Evolutionary conservation across 495 filamentous ascomycete species (phyloP), one percentile per base, ranked within the genome.

Genomic region (Monascus purpureus): DNA sequence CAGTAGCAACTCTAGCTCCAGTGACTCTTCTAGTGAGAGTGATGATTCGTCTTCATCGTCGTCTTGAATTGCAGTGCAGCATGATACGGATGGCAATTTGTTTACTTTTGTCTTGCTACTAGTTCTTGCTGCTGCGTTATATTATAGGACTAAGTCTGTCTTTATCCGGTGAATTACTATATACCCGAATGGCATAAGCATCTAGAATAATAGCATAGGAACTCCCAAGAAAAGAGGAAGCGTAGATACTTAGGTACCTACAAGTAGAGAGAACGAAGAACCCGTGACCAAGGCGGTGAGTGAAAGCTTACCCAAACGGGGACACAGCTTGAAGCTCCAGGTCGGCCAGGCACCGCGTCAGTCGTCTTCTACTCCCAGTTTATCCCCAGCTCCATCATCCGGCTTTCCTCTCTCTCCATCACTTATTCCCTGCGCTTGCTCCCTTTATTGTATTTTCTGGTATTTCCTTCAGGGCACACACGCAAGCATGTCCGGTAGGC

Each of bases 321-420:
- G 30, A 39, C 44, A 38, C 36, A 56, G 59, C 52, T 56, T 61
- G 45, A 43, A 59, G 55, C 57, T 63, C n/a, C n/a, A n/a, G n/a
- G n/a, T 39, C 53, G 45, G 41, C 49, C 49, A 64, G 60, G 57
- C 60, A 59, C 46, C 50, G 53, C 59, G 57, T 61, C 55, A 43
- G 52, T 50, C 45, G 34, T 35, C 39, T 42, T 41, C 45, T 38
- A 33, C 32, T 22, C 31, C 7, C 16, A 6, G 17, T 6, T 17
- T 24, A 8, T 27, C 43, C 46, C 32, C 39, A 45, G 26, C 43
- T 44, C 32, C 36, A 36, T 48, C 33, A 40, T 39, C 15, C 31
- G 38, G 26, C 38, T 26, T 40, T 29, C 26, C 32, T 32, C 29
- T 25, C 33, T 26, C 35, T 35, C 27, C 34, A 25, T 27, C n/a